Evolutionary conservation across 306 rosid genomes (phyloP).

Genomic region (Medicago arabica): DNA sequence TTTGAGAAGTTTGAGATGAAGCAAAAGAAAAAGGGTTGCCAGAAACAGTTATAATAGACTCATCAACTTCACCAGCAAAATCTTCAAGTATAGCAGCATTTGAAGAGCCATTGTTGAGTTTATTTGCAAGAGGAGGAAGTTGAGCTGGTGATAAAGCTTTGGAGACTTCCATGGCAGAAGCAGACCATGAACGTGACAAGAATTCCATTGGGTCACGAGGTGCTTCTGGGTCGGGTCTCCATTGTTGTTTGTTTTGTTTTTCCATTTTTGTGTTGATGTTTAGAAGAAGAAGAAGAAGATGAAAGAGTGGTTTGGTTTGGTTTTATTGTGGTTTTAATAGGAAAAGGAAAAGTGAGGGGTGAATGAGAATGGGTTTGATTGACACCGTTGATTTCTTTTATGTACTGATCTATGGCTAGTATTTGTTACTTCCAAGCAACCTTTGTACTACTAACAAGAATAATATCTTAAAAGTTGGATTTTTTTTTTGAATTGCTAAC

Average conservation of each 20-base stretch:
- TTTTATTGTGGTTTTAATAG: slow-evolving; percentile 22
- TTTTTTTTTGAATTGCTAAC: background rate
- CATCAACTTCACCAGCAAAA: slow-evolving; percentile 69
- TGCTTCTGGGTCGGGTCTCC: slow-evolving; percentile 68
- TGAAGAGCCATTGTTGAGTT: background rate
- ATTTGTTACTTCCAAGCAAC: background rate
- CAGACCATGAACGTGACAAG: slow-evolving; percentile 90
- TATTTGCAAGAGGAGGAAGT: slow-evolving; percentile 27
- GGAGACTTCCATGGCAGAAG: slow-evolving; percentile 83
- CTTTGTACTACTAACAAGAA: background rate
- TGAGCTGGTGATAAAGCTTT: slow-evolving; percentile 73
- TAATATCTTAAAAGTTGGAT: background rate
- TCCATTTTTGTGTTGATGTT: slow-evolving; percentile 45
- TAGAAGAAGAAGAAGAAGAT: background rate
- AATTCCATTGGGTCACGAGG: slow-evolving; percentile 88
- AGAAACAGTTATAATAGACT: slow-evolving; percentile 55
- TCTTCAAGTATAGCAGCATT: slow-evolving; percentile 59
- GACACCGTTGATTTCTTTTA: background rate
- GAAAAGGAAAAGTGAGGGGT: background rate
- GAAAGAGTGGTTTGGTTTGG: slow-evolving; percentile 31
- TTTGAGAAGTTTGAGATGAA: slow-evolving; percentile 88
- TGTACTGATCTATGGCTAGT: background rate
- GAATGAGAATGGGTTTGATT: background rate
- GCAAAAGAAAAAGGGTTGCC: slow-evolving; percentile 94
- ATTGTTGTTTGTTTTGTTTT: slow-evolving; percentile 43